Base-by-base conservation (phyloP, 345 rosid genomes). In the Mangifera indica region DNA sequence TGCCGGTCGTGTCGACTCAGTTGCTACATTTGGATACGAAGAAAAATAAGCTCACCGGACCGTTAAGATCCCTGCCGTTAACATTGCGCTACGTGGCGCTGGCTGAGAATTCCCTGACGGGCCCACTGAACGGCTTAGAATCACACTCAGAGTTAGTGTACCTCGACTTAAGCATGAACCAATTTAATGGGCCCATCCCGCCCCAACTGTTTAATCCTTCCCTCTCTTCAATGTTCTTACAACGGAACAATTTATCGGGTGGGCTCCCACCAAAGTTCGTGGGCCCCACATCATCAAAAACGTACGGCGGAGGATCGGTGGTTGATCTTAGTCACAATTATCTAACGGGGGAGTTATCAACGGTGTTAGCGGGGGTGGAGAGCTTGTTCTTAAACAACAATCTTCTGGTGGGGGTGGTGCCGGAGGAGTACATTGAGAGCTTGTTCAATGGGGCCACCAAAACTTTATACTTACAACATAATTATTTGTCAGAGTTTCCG, bases 221-320 rank as follows among this genome's bases (percentile, higher is more conserved):
- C 15, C 81, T 87, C 75, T 69, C 91, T 57, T 85, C 93, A 48
- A 67, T 85, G 81, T 79, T 89, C 61, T 52, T 91, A 75, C 98
- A 91, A 87, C 87, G 97, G 84, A 93, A 93, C 90, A 91, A 91
- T 84, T 84, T 91, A 52, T 86, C 95, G 3, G 89, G 93, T 7
- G 73, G 65, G 74, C 63, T 86, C 82, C 89, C 87, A 42, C 17
- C 78, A 2, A 11, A n/a, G 64, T 17, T 17, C n/a, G 1, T 1
- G 62, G 61, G 66, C 54, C 77, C 74, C 77, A 20, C 72, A 3
- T 2, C 76, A 3, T 26, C 69, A 15, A 25, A 60, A 56, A 76
- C 84, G 12, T 82, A 82, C 82, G 84, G 78, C 11, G 77, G 72
- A 14, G 97, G 97, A 55, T 85, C 97, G 55, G 62, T 81, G 66